Evolutionary conservation across 139 green algal species (phyloP).

Genomic region (Closterium sp.): DNA sequence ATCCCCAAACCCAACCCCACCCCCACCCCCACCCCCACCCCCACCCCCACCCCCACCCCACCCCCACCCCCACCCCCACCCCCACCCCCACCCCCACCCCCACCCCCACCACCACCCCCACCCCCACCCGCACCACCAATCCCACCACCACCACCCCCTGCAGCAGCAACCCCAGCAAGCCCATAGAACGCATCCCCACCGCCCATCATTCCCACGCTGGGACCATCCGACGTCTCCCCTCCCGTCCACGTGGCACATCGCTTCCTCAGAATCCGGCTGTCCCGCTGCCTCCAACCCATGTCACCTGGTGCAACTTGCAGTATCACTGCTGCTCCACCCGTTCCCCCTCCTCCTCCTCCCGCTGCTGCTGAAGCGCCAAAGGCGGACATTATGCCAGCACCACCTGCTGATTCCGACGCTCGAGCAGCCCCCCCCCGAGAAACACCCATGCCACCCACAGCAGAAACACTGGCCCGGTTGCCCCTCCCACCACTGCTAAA

Average conservation of each 20-base stretch:
- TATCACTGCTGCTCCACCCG: background rate
- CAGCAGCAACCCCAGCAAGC: background rate
- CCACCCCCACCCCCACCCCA: background rate
- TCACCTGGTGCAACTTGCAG: background rate
- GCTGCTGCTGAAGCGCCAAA: too few species aligned
- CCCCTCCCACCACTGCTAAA: background rate
- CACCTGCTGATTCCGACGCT: background rate
- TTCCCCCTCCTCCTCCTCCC: background rate
- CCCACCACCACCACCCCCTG: background rate
- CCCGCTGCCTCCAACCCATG: background rate
- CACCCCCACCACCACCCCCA: background rate
- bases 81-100: background rate
- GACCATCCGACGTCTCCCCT: background rate
- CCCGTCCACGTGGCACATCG: background rate
- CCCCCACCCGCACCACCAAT: background rate
- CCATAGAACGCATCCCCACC: background rate
- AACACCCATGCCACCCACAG: background rate
- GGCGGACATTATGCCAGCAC: too few species aligned
- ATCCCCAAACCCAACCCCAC: background rate
- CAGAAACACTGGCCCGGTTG: background rate
- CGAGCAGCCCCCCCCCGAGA: background rate
- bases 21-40: background rate
- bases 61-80: background rate
- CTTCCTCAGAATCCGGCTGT: background rate
- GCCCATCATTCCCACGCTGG: background rate